Conservation (phyloP, 306 rosid species). For the Inga laurina region DNA sequence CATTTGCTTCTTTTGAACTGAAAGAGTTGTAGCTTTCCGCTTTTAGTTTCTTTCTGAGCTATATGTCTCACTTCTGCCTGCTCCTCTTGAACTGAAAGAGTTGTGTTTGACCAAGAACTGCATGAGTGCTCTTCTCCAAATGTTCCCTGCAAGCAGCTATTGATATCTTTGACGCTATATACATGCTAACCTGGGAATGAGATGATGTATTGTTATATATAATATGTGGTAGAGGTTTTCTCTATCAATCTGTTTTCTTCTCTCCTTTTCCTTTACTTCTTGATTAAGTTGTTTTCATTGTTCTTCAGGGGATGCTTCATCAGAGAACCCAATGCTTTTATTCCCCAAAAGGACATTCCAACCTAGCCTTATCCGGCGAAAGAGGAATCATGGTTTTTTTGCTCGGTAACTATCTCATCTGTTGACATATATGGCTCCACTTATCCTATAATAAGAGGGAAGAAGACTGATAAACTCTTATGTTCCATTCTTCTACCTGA, state of each 20-base stretch:
- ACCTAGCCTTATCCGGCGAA: constrained; percentile 78
- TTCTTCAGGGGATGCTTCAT: constrained; percentile 30
- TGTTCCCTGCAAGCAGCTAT: neutral
- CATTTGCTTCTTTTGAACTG: too few relatives aligned
- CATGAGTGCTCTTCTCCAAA: neutral
- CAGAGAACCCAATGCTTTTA: constrained; percentile 75
- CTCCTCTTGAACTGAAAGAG: neutral
- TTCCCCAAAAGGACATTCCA: constrained; percentile 89
- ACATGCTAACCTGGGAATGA: too few relatives aligned
- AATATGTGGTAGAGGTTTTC: neutral
- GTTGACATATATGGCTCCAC: neutral
- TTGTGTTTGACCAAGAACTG: neutral
- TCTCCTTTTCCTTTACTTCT: neutral
- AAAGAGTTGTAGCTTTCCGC: neutral
- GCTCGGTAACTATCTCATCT: constrained; percentile 63
- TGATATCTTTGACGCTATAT: neutral
- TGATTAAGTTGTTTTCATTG: neutral
- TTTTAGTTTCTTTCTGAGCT: neutral
- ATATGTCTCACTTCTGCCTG: neutral
- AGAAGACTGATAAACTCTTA: neutral
- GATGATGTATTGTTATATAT: too few relatives aligned
- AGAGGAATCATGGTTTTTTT: constrained; percentile 92
- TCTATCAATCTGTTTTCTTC: neutral
- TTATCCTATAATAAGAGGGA: neutral
- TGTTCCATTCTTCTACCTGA: neutral